A percentile compares a stretch with the other conserved stretches of the same genome.
phyloP scores from a whole-genome alignment of 805 yeast species.

The Teunomyces tritomae region DNA sequence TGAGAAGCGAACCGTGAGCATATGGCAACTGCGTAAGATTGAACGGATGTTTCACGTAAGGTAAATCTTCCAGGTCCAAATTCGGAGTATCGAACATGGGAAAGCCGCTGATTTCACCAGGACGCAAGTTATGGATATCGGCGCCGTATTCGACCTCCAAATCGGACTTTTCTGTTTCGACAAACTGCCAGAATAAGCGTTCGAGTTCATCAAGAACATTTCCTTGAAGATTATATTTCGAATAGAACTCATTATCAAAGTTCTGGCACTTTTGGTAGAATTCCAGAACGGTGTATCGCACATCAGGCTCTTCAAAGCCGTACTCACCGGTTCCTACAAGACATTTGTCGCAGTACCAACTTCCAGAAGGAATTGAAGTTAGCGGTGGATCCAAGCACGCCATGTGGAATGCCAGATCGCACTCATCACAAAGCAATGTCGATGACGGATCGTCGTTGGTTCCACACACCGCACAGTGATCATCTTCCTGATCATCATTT shows the following conservation, averaged over 20 bases:
- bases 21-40: slow-evolving; percentile 72
- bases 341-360: slow-evolving; percentile 84
- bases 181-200: slow-evolving; percentile 61
- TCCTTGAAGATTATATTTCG: slow-evolving; percentile 25
- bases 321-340: slow-evolving; percentile 84
- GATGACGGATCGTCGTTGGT: slow-evolving; percentile 42
- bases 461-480: slow-evolving; percentile 49
- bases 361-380: slow-evolving; percentile 49
- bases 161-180: slow-evolving; percentile 38
- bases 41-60: slow-evolving; percentile 64
- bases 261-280: slow-evolving; percentile 57
- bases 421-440: slow-evolving; percentile 68
- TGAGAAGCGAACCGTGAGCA: slow-evolving; percentile 65
- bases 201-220: slow-evolving; percentile 52
- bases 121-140: slow-evolving; percentile 66
- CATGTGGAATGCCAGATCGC: slow-evolving; percentile 67
- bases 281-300: slow-evolving; percentile 53
- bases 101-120: slow-evolving; percentile 73
- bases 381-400: slow-evolving; percentile 63
- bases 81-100: slow-evolving; percentile 45
- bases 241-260: slow-evolving; percentile 44
- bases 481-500: slow-evolving; percentile 24
- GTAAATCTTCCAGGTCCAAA: slow-evolving; percentile 12
- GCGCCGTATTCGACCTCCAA: slow-evolving; percentile 79
- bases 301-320: slow-evolving; percentile 73